phyloP scores from a whole-genome alignment of 352 stramenopile species.

The Thalassiosira mediterranea region DNA sequence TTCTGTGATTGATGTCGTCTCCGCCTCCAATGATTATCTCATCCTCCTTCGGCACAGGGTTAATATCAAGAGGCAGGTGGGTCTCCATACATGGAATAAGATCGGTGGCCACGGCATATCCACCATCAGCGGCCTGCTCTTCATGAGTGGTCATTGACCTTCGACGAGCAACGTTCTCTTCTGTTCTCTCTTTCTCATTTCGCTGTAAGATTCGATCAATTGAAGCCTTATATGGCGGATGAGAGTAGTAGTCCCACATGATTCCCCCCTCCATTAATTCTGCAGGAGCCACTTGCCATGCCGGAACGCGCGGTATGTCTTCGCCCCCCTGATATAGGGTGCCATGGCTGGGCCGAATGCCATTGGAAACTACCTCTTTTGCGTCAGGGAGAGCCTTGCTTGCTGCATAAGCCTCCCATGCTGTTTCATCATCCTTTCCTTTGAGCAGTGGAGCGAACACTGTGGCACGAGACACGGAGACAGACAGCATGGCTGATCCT shows the following conservation, averaged over 20 bases:
- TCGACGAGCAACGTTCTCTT: no score
- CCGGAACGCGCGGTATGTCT: neutral
- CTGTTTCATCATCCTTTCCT: neutral
- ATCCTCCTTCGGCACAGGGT: conserved; percentile 13
- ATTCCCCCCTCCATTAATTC: conserved; percentile 15
- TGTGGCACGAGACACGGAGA: neutral
- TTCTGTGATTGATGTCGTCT: no score
- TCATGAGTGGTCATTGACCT: no score
- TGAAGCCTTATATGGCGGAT: conserved; percentile 9
- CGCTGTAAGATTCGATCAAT: conserved; percentile 24
- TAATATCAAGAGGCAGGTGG: neutral
- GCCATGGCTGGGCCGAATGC: conserved; percentile 11
- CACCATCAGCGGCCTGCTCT: neutral
- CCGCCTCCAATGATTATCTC: no score
- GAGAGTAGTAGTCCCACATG: conserved; percentile 27
- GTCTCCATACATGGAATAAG: neutral
- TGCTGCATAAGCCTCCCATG: conserved; percentile 26
- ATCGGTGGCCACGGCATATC: neutral
- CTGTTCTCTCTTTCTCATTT: no score
- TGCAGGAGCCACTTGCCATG: conserved; percentile 18
- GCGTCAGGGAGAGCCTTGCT: conserved; percentile 5
- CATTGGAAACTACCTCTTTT: conserved; percentile 12
- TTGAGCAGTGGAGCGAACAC: no score
- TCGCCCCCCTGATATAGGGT: neutral
- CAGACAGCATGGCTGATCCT: conserved; percentile 4